Conservation (phyloP, 2,329 filamentous ascomycete species). For the Hymenoscyphus salicellus region DNA sequence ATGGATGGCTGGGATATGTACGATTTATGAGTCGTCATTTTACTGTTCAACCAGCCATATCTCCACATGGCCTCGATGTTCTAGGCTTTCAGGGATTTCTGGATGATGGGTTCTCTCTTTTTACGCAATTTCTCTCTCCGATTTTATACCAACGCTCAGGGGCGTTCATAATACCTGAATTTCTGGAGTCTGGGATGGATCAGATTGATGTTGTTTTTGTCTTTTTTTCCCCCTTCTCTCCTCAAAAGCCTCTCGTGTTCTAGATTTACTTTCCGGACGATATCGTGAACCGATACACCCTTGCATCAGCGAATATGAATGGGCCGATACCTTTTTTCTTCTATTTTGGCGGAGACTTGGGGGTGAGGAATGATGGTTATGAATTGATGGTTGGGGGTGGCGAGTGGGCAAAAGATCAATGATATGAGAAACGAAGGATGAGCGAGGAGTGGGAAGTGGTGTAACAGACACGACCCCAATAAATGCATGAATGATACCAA, state of each 20-base stretch:
- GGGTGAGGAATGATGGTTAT: constrained; percentile 13
- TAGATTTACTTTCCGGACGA: constrained; percentile 31
- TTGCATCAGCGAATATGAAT: constrained; percentile 26
- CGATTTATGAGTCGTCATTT: constrained; percentile 45
- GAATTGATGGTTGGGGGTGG: constrained; percentile 4
- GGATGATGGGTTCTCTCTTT: constrained; percentile 27
- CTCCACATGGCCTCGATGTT: constrained; percentile 1
- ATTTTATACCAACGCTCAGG: constrained; percentile 24
- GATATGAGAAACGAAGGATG: neutral
- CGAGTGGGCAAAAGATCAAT: constrained; percentile 6
- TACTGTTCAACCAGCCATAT: constrained; percentile 4
- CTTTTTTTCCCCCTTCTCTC: constrained; percentile 26
- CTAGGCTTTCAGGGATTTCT: constrained; percentile 19
- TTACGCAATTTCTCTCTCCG: constrained; percentile 18
- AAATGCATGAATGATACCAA: constrained; percentile 4
- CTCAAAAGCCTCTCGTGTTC: constrained; percentile 33
- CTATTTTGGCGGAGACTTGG: constrained; percentile 18
- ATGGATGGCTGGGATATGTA: constrained; percentile 67
- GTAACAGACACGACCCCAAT: constrained; percentile 4
- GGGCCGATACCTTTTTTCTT: constrained; percentile 25
- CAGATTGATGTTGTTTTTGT: constrained; percentile 19
- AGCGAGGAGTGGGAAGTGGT: neutral
- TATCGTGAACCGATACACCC: constrained; percentile 29
- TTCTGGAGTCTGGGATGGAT: constrained; percentile 26
- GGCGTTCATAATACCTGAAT: constrained; percentile 18